A percentile compares a stretch with the other conserved stretches of the same genome.
phyloP scores from a whole-genome alignment of 257 asterid genomes.

The Jacaranda mimosifolia region DNA sequence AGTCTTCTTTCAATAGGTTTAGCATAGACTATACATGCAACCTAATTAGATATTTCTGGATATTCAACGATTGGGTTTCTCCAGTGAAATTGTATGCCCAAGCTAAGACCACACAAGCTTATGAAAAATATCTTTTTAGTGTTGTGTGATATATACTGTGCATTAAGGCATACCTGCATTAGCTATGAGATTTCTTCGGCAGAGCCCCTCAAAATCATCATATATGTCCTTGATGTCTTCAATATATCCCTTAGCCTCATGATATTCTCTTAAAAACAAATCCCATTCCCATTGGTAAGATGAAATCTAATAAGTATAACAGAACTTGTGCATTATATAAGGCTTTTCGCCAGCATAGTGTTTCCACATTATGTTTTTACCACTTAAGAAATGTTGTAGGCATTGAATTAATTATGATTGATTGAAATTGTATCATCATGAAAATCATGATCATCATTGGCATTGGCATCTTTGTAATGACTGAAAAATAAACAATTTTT shows the following conservation, averaged over 20 bases:
- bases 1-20: too few relatives aligned
- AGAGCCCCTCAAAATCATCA: conserved; percentile 92
- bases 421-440: conserved; percentile 96
- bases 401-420: conserved; percentile 97
- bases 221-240: conserved; percentile 90
- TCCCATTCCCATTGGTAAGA: conserved; percentile 91
- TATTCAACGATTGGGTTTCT: too few relatives aligned
- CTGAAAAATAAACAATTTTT: conserved; percentile 7
- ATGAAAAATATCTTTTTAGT: too few relatives aligned
- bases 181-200: conserved; percentile 94
- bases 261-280: conserved; percentile 86
- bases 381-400: conserved; percentile 80
- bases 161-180: conserved; percentile 69
- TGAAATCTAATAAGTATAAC: too few relatives aligned
- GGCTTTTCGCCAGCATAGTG: conserved; percentile 16
- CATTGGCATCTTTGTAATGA: conserved; percentile 31
- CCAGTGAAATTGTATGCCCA: too few relatives aligned
- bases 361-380: conserved; percentile 49
- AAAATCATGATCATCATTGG: conserved; percentile 34
- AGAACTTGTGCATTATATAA: conserved; percentile 29
- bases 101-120: too few relatives aligned
- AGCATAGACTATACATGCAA: too few relatives aligned
- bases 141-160: too few relatives aligned
- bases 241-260: conserved; percentile 80
- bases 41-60: too few relatives aligned